Base-by-base conservation (phyloP, 768 basidiomycete species). In the Pluteus cervinus region DNA sequence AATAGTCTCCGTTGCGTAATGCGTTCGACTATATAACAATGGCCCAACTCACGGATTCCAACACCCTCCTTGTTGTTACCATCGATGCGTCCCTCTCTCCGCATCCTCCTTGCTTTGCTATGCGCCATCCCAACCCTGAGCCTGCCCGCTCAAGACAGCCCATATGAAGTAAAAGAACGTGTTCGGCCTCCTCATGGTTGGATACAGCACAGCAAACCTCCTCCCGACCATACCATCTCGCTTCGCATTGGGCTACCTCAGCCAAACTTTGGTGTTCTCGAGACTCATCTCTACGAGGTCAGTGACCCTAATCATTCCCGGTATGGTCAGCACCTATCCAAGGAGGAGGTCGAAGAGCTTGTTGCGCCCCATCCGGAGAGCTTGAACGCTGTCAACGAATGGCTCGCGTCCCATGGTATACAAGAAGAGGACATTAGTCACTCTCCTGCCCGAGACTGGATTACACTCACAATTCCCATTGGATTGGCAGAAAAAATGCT, bases 381-480 rank as follows among this genome's bases (percentile, higher is more conserved):
- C 24, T 33, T 80, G n/a, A 56, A 67, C 21, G 53, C 61, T 1
- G 78, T 86, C 33, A 63, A 73, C 24, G 65, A 70, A 35, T 87
- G 85, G 83, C 61, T 86, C 3, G 56, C 57, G 0, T 60, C 65
- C 0, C 66, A 79, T 39, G 80, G 75, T 14, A 62, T 86, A 34
- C 45, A 56, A 14, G 65, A 71, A 20, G 56, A 62, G 20, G 62
- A 68, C 37, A 44, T 76, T 16, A 42, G 53, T 33, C 71, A 72
- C 7, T 81, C 83, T 10, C 62, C 77, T 7, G 79, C 76, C 0
- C 60, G 67, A 16, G 83, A 86, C 45, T 87, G 81, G 85, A 58
- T 86, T 7, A 75, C 69, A 1, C 48, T 84, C 37, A 68, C 49
- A n/a, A 60, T 85, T 11, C 72, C 81, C 0, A 66, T 86, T 20